Percentiles rank a stretch among this genome's conserved stretches.
phyloP scores from a whole-genome alignment of 768 basidiomycete species.

The Amanita rubescens region DNA sequence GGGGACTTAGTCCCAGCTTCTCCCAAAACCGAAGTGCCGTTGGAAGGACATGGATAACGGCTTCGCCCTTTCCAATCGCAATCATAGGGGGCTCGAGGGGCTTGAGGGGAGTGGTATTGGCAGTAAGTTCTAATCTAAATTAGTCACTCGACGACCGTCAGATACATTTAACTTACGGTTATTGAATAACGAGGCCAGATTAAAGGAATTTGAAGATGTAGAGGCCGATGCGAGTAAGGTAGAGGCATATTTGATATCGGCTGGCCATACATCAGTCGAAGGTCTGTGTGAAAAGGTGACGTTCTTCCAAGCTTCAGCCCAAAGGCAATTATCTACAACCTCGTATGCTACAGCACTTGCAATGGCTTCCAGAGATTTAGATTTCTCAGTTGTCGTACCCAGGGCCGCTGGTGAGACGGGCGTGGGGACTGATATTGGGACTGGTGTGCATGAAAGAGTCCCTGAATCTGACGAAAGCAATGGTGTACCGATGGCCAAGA shows the following conservation, averaged over 20 bases:
- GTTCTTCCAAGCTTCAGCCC: constrained; percentile 61
- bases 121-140: not conserved
- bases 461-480: constrained; percentile 43
- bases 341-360: constrained; percentile 59
- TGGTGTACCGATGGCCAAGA: constrained; percentile 57
- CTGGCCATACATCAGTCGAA: constrained; percentile 43
- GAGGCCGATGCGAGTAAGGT: constrained; percentile 34
- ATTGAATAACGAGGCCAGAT: constrained; percentile 37
- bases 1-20: constrained; percentile 69
- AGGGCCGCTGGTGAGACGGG: constrained; percentile 80
- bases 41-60: constrained; percentile 61
- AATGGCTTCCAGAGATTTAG: constrained; percentile 59
- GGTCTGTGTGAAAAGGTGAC: constrained; percentile 22
- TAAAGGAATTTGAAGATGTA: constrained; percentile 32
- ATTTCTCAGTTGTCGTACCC: constrained; percentile 56
- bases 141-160: not conserved
- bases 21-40: constrained; percentile 80
- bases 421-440: constrained; percentile 54
- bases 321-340: constrained; percentile 64
- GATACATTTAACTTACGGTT: constrained; percentile 20
- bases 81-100: constrained; percentile 50
- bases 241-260: constrained; percentile 43
- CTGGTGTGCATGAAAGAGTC: constrained; percentile 14
- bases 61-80: constrained; percentile 58
- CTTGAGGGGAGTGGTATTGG: constrained; percentile 11